phyloP scores from a whole-genome alignment of 768 basidiomycete species.

The Lenzites betulinus region DNA sequence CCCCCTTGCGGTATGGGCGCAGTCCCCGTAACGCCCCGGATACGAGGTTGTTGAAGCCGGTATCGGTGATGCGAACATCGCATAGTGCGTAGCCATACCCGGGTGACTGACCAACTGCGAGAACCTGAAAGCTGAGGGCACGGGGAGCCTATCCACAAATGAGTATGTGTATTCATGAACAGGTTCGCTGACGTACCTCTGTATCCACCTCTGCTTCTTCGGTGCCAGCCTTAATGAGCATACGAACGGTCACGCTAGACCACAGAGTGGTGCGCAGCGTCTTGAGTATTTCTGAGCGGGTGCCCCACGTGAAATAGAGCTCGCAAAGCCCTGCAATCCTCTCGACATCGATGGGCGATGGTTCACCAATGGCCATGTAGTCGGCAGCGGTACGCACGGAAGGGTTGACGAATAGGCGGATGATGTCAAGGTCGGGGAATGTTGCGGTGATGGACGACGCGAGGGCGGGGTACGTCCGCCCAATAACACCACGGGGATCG shows the following conservation, averaged over 20 bases:
- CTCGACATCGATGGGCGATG: background rate
- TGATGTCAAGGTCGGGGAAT: background rate
- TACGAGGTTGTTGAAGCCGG: background rate
- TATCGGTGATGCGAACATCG: background rate
- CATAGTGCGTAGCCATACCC: background rate
- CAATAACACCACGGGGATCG: background rate
- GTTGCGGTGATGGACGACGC: background rate
- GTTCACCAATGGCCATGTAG: background rate
- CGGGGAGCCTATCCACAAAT: too few relatives aligned
- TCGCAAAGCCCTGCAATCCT: background rate
- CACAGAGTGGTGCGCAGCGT: background rate
- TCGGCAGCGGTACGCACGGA: background rate
- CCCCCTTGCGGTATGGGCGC: background rate
- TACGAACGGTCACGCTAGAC: background rate
- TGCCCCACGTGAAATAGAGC: conserved; percentile 2
- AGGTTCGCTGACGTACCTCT: too few relatives aligned
- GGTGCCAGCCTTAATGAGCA: background rate
- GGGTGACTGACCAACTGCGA: background rate
- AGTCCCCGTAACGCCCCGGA: background rate
- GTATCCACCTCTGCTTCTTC: background rate
- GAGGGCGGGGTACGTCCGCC: background rate
- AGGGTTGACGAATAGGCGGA: background rate
- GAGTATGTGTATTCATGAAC: too few relatives aligned
- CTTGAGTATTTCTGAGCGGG: background rate
- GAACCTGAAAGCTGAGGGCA: too few relatives aligned